Conservation (phyloP, 108 stramenopile species). For the Skeletonema menzelii region DNA sequence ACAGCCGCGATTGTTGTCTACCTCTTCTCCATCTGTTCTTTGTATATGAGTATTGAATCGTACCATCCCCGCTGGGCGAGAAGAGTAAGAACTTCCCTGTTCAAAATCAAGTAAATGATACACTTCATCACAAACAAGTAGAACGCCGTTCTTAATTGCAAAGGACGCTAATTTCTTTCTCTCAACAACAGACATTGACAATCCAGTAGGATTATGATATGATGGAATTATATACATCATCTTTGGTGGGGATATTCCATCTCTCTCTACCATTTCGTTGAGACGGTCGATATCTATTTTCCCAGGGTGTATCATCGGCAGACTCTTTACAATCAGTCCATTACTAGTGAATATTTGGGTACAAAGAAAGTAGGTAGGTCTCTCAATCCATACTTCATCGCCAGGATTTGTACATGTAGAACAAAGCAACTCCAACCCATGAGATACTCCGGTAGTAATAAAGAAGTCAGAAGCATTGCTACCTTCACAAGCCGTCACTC, state of each 20-base stretch:
- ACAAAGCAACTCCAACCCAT: constrained; percentile 69
- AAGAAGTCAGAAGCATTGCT: constrained; percentile 43
- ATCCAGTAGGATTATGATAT: constrained; percentile 73
- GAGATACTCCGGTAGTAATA: constrained; percentile 65
- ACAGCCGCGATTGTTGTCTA: constrained; percentile 36
- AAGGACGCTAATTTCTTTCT: constrained; percentile 45
- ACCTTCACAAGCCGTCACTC: not conserved
- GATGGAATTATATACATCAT: constrained; percentile 74
- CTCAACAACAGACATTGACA: constrained; percentile 51
- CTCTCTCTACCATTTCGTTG: constrained; percentile 21
- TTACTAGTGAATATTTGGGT: constrained; percentile 60
- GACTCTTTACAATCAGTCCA: constrained; percentile 42
- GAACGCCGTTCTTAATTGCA: constrained; percentile 49
- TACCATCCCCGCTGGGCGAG: constrained; percentile 59
- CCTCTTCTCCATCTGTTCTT: not conserved
- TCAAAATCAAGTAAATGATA: constrained; percentile 77
- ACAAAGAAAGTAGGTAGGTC: constrained; percentile 69
- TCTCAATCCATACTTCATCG: constrained; percentile 65
- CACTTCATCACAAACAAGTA: constrained; percentile 72
- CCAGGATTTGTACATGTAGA: constrained; percentile 47
- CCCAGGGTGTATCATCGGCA: constrained; percentile 52
- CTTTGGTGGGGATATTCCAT: constrained; percentile 42
- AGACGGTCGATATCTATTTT: constrained; percentile 54
- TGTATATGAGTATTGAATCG: constrained; percentile 28
- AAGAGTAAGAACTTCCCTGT: not conserved